Percentiles rank a stretch among this genome's conserved stretches.
Conservation (phyloP, 2,329 filamentous ascomycete genomes). For the Ophiostoma montium region DNA sequence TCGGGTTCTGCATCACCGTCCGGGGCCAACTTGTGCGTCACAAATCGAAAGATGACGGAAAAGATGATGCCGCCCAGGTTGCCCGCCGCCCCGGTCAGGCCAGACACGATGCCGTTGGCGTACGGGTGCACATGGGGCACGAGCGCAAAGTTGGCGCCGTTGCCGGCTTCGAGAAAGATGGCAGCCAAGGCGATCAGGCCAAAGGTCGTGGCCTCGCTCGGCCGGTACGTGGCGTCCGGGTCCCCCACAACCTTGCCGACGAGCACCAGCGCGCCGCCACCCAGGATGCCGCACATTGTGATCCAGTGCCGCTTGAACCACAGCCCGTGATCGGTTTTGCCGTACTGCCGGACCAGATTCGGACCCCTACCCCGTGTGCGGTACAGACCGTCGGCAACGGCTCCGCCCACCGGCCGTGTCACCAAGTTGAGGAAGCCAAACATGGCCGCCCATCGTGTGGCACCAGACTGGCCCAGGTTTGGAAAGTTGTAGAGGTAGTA, state of each 20-base stretch:
- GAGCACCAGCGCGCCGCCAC: slow-evolving; percentile 45
- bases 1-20: slow-evolving; percentile 20
- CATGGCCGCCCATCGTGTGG: slow-evolving; percentile 52
- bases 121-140: slow-evolving; percentile 75
- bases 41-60: slow-evolving; percentile 67
- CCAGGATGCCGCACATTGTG: slow-evolving; percentile 44
- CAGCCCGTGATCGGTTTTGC: slow-evolving; percentile 16
- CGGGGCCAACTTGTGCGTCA: slow-evolving; percentile 12
- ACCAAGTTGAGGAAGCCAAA: slow-evolving; percentile 62
- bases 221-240: slow-evolving; percentile 30
- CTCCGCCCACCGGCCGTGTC: slow-evolving; percentile 52
- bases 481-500: slow-evolving; percentile 50
- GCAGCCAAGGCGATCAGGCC: slow-evolving; percentile 65
- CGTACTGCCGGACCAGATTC: not conserved
- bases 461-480: slow-evolving; percentile 37
- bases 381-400: slow-evolving; percentile 35
- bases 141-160: slow-evolving; percentile 75
- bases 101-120: slow-evolving; percentile 67
- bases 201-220: slow-evolving; percentile 50
- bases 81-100: slow-evolving; percentile 63
- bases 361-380: not conserved
- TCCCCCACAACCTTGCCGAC: slow-evolving; percentile 38
- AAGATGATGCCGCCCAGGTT: slow-evolving; percentile 81
- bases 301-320: slow-evolving; percentile 44
- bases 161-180: slow-evolving; percentile 71